phyloP scores from a whole-genome alignment of 106 monocot species.

The Phalaenopsis equestris region DNA sequence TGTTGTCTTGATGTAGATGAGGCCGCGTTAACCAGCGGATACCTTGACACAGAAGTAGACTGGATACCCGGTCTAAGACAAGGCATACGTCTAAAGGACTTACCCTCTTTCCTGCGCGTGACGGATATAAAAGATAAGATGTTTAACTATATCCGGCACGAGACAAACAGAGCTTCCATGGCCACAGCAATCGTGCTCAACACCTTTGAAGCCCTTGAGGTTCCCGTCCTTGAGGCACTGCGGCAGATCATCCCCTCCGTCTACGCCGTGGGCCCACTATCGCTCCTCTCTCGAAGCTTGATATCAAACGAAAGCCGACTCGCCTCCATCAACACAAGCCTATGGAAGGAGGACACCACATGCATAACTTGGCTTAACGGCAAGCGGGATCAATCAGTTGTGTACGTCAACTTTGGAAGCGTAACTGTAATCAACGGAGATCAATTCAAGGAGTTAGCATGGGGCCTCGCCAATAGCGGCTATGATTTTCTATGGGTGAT shows the following conservation, averaged over 20 bases:
- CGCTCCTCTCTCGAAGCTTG: background rate
- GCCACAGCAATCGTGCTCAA: slow-evolving; percentile 1
- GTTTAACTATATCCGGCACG: background rate
- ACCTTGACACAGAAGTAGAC: slow-evolving; percentile 7
- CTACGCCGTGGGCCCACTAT: slow-evolving; percentile 6
- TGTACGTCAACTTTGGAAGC: slow-evolving; percentile 6
- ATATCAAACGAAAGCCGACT: background rate
- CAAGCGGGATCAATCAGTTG: background rate
- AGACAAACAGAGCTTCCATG: background rate
- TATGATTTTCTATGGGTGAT: too few relatives aligned
- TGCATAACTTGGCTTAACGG: background rate
- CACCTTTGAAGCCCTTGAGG: background rate
- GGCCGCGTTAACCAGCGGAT: slow-evolving; percentile 6
- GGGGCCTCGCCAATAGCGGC: too few relatives aligned
- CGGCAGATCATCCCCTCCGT: background rate
- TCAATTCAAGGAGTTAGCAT: too few relatives aligned
- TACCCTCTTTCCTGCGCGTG: background rate
- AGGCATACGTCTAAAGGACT: slow-evolving; percentile 1
- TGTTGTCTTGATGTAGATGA: slow-evolving; percentile 1
- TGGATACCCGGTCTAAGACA: slow-evolving; percentile 2
- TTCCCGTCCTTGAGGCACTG: background rate
- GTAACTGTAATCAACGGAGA: too few relatives aligned
- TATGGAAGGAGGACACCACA: background rate
- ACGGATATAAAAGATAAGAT: slow-evolving; percentile 1
- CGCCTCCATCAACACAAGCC: background rate